Evolutionary conservation across 2,329 filamentous ascomycete genomes (phyloP).

Genomic region (Mariannaea sp.): DNA sequence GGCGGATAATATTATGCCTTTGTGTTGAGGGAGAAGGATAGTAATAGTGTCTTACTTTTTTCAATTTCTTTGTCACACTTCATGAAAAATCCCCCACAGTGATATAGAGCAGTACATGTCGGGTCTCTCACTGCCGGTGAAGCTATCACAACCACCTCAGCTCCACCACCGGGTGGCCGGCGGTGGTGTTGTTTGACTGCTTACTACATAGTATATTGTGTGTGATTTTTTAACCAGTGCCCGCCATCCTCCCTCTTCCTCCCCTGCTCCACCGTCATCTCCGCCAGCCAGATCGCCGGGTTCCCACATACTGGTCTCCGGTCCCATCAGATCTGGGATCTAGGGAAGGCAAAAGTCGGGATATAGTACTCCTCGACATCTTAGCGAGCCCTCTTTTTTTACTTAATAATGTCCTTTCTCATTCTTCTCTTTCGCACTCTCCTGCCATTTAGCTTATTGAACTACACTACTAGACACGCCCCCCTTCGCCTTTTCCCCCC

Average conservation of each 20-base stretch:
- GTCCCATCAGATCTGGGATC: constrained; percentile 23
- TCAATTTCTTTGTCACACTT: too few relatives aligned
- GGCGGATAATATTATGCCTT: too few relatives aligned
- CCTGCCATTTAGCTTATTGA: neutral
- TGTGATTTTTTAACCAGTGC: neutral
- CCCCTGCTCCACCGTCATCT: neutral
- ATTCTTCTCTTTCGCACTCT: neutral
- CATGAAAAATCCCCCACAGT: too few relatives aligned
- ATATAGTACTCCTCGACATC: constrained; percentile 10
- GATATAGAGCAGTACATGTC: too few relatives aligned
- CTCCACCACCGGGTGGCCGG: constrained; percentile 15
- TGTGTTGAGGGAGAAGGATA: too few relatives aligned
- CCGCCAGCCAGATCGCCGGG: constrained; percentile 15
- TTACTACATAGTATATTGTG: too few relatives aligned
- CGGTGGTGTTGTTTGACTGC: constrained; percentile 32
- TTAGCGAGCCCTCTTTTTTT: neutral
- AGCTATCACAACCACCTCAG: constrained; percentile 25
- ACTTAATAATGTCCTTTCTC: neutral
- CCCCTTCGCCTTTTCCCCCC: too few relatives aligned
- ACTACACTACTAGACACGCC: too few relatives aligned
- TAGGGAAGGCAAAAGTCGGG: too few relatives aligned
- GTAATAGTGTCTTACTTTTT: too few relatives aligned
- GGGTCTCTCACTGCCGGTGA: constrained; percentile 20
- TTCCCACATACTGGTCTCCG: constrained; percentile 2
- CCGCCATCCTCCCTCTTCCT: neutral